Evolutionary conservation across 2,329 filamentous ascomycete genomes (phyloP).

Genomic region (Aspergillus neotritici): DNA sequence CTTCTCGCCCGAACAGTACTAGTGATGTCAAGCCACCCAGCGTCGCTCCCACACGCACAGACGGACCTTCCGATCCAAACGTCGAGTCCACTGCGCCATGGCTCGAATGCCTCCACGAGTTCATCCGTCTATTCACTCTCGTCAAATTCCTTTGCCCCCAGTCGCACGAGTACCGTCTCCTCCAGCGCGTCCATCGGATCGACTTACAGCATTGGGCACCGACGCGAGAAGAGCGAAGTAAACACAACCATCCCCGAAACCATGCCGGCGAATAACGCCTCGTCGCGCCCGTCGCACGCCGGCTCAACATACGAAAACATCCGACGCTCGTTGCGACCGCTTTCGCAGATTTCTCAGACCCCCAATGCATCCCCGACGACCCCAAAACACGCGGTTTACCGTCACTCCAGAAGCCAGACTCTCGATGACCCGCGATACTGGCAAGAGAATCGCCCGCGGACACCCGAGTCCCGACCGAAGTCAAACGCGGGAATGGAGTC

Average conservation of each 20-base stretch:
- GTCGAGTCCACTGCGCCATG: conserved; percentile 48
- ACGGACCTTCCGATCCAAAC: conserved; percentile 37
- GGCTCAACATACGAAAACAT: conserved; percentile 65
- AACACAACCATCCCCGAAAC: conserved; percentile 47
- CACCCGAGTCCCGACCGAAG: conserved; percentile 26
- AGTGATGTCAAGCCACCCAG: conserved; percentile 38
- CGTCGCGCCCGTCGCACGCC: conserved; percentile 36
- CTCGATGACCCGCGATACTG: conserved; percentile 49
- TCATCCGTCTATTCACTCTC: conserved; percentile 49
- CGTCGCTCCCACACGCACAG: conserved; percentile 34
- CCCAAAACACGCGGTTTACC: conserved; percentile 27
- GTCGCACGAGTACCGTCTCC: conserved; percentile 63
- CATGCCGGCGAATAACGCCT: conserved; percentile 15
- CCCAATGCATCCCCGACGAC: conserved; percentile 47
- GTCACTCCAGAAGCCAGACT: conserved; percentile 56
- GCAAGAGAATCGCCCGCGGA: conserved; percentile 30
- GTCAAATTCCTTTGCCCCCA: conserved; percentile 47
- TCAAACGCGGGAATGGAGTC: conserved; percentile 27
- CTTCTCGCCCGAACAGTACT: conserved; percentile 20
- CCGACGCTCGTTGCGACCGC: conserved; percentile 70
- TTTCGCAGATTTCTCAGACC: conserved; percentile 65
- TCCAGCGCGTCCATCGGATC: conserved; percentile 64
- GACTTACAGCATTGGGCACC: conserved; percentile 51
- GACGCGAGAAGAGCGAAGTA: conserved; percentile 70
- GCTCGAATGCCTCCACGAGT: conserved; percentile 50